These are phyloP conservation scores for Chalaropsis thielavioides DNA, from an alignment of 2,329 filamentous ascomycete species.

Conservation along the genomic window DNA sequence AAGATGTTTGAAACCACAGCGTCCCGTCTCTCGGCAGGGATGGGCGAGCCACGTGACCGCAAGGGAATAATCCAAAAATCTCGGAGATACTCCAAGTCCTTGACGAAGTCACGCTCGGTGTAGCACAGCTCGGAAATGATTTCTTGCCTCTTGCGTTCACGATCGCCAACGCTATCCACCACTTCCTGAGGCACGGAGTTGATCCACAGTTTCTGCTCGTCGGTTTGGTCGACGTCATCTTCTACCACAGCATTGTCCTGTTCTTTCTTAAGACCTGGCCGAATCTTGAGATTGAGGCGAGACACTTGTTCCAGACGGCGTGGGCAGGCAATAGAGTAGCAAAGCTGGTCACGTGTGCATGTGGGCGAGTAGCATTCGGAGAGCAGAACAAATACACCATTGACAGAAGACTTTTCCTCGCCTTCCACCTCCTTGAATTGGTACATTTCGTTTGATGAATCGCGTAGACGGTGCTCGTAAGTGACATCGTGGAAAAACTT, in stretches of 20 bases:
- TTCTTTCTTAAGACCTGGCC: conserved; percentile 64
- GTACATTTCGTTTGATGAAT: conserved; percentile 90
- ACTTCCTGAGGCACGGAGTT: conserved; percentile 94
- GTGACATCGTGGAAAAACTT: conserved; percentile 99
- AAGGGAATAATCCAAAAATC: conserved; percentile 98
- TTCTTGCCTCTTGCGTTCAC: conserved; percentile 94
- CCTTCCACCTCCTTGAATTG: conserved; percentile 63
- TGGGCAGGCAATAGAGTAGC: conserved; percentile 95
- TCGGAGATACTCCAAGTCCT: conserved; percentile 90
- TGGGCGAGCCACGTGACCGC: conserved; percentile 67
- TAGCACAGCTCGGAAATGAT: conserved; percentile 98
- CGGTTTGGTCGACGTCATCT: conserved; percentile 67
- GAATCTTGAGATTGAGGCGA: conserved; percentile 80
- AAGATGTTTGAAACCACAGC: conserved; percentile 91
- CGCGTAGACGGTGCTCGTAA: conserved; percentile 87
- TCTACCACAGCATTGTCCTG: conserved; percentile 49
- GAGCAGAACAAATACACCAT: conserved; percentile 89
- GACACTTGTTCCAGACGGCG: conserved; percentile 89
- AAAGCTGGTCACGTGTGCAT: conserved; percentile 85
- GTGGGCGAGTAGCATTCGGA: conserved; percentile 98
- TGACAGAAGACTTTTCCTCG: conserved; percentile 60
- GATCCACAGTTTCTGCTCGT: conserved; percentile 98
- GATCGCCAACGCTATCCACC: conserved; percentile 74
- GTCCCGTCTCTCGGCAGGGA: conserved; percentile 74
- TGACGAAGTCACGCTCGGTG: conserved; percentile 96